Evolutionary conservation across 805 yeast species (phyloP), one percentile per base, ranked within the genome.

Genomic region (Yarrowia divulgata): DNA sequence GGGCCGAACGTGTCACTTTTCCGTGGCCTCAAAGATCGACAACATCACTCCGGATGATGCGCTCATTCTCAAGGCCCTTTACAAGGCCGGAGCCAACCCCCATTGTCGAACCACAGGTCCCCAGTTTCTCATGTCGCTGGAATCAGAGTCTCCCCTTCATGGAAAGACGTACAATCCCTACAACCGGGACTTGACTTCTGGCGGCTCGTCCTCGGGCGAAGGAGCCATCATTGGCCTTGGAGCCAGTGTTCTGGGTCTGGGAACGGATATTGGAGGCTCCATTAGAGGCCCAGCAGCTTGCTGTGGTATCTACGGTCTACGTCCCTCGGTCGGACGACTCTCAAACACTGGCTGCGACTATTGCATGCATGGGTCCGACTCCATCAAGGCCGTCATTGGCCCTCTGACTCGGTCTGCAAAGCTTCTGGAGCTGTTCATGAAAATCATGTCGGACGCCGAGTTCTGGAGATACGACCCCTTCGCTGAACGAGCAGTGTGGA

Each of bases 121-220:
- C 52, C 52, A 48, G 35, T 48, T 48, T 29, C 52, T 48, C 52
- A 48, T 48, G 52, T 48, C 52, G 52, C 52, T 48, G 35, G 52
- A 48, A 16, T 48, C 52, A 13, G 52, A 48, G 52, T 29, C 35
- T 7, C 52, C 52, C 29, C 52, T 48, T 0, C 52, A 48, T 6
- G 52, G 52, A 6, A 23, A 29, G 18, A 48, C 52, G 1, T 48
- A 48, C 35, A 48, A 48, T 18, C 52, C 52, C 32, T 48, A 48
- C 35, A 48, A 48, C 52, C 52, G 52, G 6, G 52, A 48, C 7
- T 18, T 48, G 35, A 48, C 52, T 12, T 48, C 52, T 48, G 52
- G 52, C 13, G 52, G 52, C 52, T 48, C 52, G 1, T 48, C 52
- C 8, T 48, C 52, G 18, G 52, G 52, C 6, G 52, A 48, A 29